Evolutionary conservation across 1,139 yeast genomes (phyloP), one percentile per base, ranked within the genome.

Genomic region (Nakaseomyces delphensis): DNA sequence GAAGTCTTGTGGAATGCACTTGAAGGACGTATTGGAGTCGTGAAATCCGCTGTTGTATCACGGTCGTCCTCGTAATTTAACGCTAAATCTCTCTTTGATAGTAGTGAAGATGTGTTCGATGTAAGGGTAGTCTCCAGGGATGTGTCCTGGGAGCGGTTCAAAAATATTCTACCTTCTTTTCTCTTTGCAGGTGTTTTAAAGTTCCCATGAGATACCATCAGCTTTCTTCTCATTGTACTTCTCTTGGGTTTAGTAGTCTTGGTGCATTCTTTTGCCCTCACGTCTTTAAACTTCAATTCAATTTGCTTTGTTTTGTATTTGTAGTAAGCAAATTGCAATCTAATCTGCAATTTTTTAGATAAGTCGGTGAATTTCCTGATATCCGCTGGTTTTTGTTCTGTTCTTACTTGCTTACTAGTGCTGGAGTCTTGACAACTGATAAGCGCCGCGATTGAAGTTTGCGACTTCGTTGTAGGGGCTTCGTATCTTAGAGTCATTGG

Each of bases 281-380:
- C 41, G 9, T 55, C 57, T 23, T 46, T 44, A 43, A 58, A 58
- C 25, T 52, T 57, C 29, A 56, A 45, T 27, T 55, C 59, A 2
- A 69, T 63, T 56, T 77, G 83, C 51, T 76, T 70, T 2, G 81
- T 76, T 44, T 66, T 74, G 45, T 83, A 74, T 59, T 84, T 85
- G 66, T 77, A 84, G 54, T 82, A 74, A 1, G 96, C 96, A 52
- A 85, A 66, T 56, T 79, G 83, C 31, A 86, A 70, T 54, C 89
- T 77, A 53, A 79, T 68, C 57, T 80, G 80, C 55, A 85, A 70
- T 56, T 76, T 74, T 40, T 81, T 70, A 11, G 89, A 87, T 23
- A 77, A 71, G 13, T 53, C 54, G 7, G 45, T 36, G 24, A 48
- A 48, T 29, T 47, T 45, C 15, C 19, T 25, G 35, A 16, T 10